A percentile compares a stretch with the other conserved stretches of the same genome.
These are phyloP conservation scores for Penicillium roqueforti DNA, from an alignment of 495 filamentous ascomycete genomes.

Conservation along the genomic window DNA sequence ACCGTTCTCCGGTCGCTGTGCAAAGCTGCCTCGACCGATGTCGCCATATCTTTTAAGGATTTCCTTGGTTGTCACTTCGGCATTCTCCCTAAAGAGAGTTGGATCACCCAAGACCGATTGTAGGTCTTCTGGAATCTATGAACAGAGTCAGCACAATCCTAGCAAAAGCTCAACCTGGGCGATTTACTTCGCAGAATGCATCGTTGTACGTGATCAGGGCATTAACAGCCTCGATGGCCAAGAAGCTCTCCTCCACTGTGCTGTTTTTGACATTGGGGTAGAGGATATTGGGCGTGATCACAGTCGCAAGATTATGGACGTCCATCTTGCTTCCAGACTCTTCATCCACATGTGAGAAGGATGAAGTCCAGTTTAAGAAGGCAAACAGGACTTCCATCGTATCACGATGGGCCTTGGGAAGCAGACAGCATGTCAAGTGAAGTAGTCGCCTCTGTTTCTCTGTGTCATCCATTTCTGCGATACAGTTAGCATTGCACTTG, in stretches of 20 bases:
- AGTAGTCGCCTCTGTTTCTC: conserved; percentile 80
- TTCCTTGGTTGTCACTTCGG: conserved; percentile 93
- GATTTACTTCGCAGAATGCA: conserved; percentile 88
- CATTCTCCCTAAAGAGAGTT: conserved; percentile 69
- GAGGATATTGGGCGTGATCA: conserved; percentile 94
- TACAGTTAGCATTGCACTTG: conserved; percentile 24
- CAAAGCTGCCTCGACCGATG: conserved; percentile 56
- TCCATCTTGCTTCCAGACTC: conserved; percentile 96
- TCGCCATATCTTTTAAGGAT: conserved; percentile 87
- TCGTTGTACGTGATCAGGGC: conserved; percentile 88
- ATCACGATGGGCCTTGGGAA: conserved; percentile 90
- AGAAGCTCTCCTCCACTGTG: conserved; percentile 77
- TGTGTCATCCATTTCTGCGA: conserved; percentile 70
- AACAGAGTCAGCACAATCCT: conserved; percentile 13
- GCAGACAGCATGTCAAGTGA: conserved; percentile 87
- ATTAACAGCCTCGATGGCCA: conserved; percentile 88
- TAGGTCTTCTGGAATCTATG: conserved; percentile 86
- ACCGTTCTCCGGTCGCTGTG: conserved; percentile 54
- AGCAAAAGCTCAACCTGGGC: neutral
- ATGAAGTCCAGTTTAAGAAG: conserved; percentile 97
- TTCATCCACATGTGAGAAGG: conserved; percentile 95
- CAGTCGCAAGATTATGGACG: conserved; percentile 96
- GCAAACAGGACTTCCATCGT: conserved; percentile 90
- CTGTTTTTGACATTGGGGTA: conserved; percentile 66
- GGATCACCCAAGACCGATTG: conserved; percentile 80